A percentile compares a stretch with the other conserved stretches of the same genome.
These are phyloP conservation scores for Epichloe sibirici DNA, from an alignment of 2,329 filamentous ascomycete species.

Conservation along the genomic window DNA sequence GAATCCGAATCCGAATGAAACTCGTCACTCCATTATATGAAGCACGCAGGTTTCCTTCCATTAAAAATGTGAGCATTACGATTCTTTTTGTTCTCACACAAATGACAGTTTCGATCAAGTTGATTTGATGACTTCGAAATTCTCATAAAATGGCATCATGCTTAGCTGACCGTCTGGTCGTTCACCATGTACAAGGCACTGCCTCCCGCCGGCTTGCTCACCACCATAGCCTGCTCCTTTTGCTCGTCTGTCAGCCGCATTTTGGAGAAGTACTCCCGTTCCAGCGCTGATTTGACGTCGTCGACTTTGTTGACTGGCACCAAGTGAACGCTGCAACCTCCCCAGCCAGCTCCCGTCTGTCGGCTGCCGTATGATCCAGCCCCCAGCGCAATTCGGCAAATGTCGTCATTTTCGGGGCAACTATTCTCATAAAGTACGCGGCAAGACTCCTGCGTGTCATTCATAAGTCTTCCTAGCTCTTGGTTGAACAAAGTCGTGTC, in stretches of 20 bases:
- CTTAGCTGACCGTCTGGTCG: conserved; percentile 12
- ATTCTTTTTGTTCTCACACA: too few relatives aligned
- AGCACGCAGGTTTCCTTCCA: too few relatives aligned
- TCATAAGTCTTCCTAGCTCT: conserved; percentile 70
- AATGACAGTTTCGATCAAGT: background rate
- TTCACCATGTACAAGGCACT: conserved; percentile 40
- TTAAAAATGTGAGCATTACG: too few relatives aligned
- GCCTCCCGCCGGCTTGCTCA: conserved; percentile 75
- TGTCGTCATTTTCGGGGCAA: conserved; percentile 79
- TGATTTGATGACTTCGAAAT: background rate
- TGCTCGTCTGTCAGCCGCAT: conserved; percentile 55
- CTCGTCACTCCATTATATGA: too few relatives aligned
- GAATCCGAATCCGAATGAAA: too few relatives aligned
- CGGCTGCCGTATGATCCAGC: conserved; percentile 77
- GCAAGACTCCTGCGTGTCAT: conserved; percentile 81
- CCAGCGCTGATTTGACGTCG: conserved; percentile 63
- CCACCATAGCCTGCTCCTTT: conserved; percentile 67
- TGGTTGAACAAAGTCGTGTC: conserved; percentile 50
- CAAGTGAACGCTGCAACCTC: conserved; percentile 88
- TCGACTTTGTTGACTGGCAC: conserved; percentile 75
- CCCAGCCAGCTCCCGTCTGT: conserved; percentile 91
- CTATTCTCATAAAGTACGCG: conserved; percentile 83
- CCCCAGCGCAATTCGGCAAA: conserved; percentile 66
- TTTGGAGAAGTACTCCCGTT: conserved; percentile 71
- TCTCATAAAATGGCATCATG: background rate